Percentiles rank a stretch among this genome's conserved stretches.
Evolutionary conservation across 768 basidiomycete genomes (phyloP).

Genomic region (Tricholoma bakamatsutake): DNA sequence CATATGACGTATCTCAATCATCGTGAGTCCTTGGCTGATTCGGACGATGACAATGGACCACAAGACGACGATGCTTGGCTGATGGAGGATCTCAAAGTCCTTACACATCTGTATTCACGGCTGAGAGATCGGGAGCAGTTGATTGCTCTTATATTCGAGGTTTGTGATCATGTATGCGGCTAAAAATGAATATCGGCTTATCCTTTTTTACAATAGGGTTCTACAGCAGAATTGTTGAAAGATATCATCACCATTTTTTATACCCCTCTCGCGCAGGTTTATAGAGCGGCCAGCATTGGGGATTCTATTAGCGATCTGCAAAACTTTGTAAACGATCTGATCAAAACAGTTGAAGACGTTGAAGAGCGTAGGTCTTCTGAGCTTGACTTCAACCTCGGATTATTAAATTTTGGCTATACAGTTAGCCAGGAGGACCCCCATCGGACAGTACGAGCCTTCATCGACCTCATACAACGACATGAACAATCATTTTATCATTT

Average conservation of each 20-base stretch:
- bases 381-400: neutral
- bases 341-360: constrained; percentile 85
- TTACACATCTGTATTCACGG: constrained; percentile 72
- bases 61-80: constrained; percentile 95
- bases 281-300: constrained; percentile 93
- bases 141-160: constrained; percentile 94
- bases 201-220: constrained; percentile 50
- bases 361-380: constrained; percentile 68
- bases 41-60: constrained; percentile 92
- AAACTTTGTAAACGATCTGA: constrained; percentile 91
- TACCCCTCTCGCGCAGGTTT: constrained; percentile 92
- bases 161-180: constrained; percentile 17
- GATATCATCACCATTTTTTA: constrained; percentile 99
- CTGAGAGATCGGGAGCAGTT: constrained; percentile 87
- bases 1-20: constrained; percentile 69
- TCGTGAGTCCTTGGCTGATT: constrained; percentile 60
- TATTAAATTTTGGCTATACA: constrained; percentile 23
- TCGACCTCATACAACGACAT: constrained; percentile 89
- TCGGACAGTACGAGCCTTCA: constrained; percentile 86
- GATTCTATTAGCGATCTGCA: constrained; percentile 91
- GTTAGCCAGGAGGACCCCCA: constrained; percentile 82
- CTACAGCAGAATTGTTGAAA: constrained; percentile 90
- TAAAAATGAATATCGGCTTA: neutral
- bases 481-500: constrained; percentile 95
- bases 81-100: constrained; percentile 82